Conservation (phyloP, 305 asterid species). For the Rubia tinctorum region DNA sequence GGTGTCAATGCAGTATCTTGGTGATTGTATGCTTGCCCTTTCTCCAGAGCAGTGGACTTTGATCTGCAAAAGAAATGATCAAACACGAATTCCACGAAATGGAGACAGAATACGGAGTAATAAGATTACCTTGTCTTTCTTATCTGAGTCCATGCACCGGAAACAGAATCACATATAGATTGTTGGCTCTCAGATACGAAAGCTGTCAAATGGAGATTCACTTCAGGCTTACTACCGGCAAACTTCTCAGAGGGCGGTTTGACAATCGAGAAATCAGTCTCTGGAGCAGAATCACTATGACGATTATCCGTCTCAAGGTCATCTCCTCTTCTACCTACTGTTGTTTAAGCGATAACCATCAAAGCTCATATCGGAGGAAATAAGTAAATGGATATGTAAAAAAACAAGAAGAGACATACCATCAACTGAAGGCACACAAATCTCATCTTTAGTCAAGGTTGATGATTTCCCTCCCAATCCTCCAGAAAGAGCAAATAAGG, state of each 20-base stretch:
- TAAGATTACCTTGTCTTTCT: constrained; percentile 21
- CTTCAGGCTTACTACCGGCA: constrained; percentile 12
- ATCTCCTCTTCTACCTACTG: constrained; percentile 25
- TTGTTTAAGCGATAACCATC: constrained; percentile 8
- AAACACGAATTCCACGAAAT: constrained; percentile 2
- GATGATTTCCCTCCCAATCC: constrained; percentile 38
- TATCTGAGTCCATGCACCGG: constrained; percentile 23
- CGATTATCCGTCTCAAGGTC: constrained; percentile 21
- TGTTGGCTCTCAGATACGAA: constrained; percentile 11
- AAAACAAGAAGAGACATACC: constrained; percentile 25
- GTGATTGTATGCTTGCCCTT: constrained; percentile 20
- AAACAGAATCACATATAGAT: constrained; percentile 10
- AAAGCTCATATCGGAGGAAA: constrained; percentile 2
- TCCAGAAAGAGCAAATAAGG: constrained; percentile 64
- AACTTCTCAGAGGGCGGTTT: constrained; percentile 19
- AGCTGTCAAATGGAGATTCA: constrained; percentile 15
- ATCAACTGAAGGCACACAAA: constrained; percentile 26
- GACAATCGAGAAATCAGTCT: constrained; percentile 24
- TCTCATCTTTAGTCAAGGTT: constrained; percentile 27
- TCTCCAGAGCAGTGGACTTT: constrained; percentile 20
- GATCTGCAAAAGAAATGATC: constrained; percentile 28
- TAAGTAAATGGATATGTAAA: no score
- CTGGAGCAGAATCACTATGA: constrained; percentile 24
- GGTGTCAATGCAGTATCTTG: constrained; percentile 26
- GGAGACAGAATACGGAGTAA: constrained; percentile 8